A percentile compares a stretch with the other conserved stretches of the same genome.
These are phyloP conservation scores for Plasmodium yoelii DNA, from an alignment of 169 alveolate genomes.

Conservation along the genomic window DNA sequence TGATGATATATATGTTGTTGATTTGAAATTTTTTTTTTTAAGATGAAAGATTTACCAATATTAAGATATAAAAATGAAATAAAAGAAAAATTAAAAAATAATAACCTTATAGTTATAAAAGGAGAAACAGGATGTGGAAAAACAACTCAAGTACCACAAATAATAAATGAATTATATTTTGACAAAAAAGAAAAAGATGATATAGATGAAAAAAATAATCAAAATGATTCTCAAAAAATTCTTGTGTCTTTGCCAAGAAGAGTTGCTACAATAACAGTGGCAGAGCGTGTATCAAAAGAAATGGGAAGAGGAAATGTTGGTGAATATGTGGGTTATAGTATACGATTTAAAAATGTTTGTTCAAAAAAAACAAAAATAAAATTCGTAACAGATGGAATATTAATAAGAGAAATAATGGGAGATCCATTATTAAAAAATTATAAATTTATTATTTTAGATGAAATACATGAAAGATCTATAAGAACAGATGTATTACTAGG, in stretches of 20 bases:
- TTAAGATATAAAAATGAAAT: constrained; percentile 60
- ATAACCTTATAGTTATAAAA: constrained; percentile 51
- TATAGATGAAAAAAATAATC: not conserved
- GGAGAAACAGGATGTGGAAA: constrained; percentile 98
- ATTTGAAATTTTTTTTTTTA: not conserved
- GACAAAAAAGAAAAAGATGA: constrained; percentile 4
- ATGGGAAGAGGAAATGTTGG: constrained; percentile 90
- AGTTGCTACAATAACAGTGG: constrained; percentile 94
- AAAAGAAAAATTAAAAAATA: constrained; percentile 30
- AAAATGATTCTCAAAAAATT: not conserved
- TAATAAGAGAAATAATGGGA: constrained; percentile 93
- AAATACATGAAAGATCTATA: constrained; percentile 96
- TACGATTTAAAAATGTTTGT: constrained; percentile 91
- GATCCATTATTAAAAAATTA: constrained; percentile 88
- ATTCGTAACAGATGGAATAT: constrained; percentile 96
- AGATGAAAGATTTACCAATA: constrained; percentile 49
- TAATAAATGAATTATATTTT: constrained; percentile 86
- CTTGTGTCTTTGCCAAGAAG: constrained; percentile 92
- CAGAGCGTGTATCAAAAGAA: constrained; percentile 90
- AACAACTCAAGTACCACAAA: constrained; percentile 97
- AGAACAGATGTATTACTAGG: constrained; percentile 95
- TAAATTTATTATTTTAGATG: constrained; percentile 93
- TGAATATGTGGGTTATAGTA: constrained; percentile 92
- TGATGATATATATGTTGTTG: too few relatives aligned
- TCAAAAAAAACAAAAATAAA: constrained; percentile 91